These are phyloP conservation scores for Chlorella sorokiniana DNA, from an alignment of 139 green algal genomes.

Conservation along the genomic window DNA sequence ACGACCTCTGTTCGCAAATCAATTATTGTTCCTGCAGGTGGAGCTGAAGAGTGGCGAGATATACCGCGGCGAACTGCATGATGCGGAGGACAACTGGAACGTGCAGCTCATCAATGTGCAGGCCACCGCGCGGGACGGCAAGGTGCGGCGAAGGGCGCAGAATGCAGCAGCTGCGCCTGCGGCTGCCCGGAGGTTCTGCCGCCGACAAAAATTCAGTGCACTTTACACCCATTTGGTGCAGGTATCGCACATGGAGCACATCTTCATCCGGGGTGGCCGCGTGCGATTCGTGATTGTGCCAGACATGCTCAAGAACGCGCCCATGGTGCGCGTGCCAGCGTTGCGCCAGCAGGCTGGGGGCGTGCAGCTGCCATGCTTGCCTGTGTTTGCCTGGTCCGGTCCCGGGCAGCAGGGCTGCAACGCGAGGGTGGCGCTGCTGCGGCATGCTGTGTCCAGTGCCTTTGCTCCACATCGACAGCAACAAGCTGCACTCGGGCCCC, in stretches of 20 bases:
- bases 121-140: conserved; percentile 66
- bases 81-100: conserved; percentile 99
- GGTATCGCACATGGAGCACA: conserved; percentile 78
- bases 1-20: background rate
- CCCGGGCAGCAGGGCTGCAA: no score
- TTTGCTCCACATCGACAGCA: background rate
- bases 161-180: background rate
- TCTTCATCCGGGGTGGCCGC: conserved; percentile 84
- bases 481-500: background rate
- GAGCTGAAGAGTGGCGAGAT: conserved; percentile 97
- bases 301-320: conserved; percentile 99
- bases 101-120: conserved; percentile 94
- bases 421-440: no score
- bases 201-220: background rate
- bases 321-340: conserved; percentile 70
- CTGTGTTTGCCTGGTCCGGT: background rate
- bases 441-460: background rate
- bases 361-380: background rate
- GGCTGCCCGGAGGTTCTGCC: background rate
- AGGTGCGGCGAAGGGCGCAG: background rate
- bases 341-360: background rate
- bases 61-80: conserved; percentile 91
- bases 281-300: conserved; percentile 95
- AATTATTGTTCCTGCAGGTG: conserved; percentile 70
- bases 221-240: background rate